Conservation (phyloP, 2,329 filamentous ascomycete species). For the Akanthomyces dipterigenus region DNA sequence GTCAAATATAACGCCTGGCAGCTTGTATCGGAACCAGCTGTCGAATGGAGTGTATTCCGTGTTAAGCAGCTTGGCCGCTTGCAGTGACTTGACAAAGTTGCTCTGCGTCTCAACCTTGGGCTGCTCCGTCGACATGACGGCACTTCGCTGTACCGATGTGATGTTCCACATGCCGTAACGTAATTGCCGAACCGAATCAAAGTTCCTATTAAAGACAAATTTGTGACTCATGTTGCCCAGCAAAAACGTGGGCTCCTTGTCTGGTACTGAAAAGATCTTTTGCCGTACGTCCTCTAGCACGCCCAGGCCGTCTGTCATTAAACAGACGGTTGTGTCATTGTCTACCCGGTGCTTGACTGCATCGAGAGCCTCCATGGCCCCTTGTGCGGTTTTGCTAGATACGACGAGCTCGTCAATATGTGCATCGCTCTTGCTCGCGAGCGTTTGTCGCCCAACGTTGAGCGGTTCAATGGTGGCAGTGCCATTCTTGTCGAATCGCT, state of each 20-base stretch:
- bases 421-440: conserved; percentile 27
- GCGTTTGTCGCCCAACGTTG: background rate
- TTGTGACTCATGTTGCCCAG: conserved; percentile 54
- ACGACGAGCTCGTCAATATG: conserved; percentile 68
- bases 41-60: conserved; percentile 27
- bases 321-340: conserved; percentile 62
- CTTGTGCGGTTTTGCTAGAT: conserved; percentile 51
- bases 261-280: conserved; percentile 60
- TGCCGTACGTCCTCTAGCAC: conserved; percentile 71
- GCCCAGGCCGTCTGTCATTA: conserved; percentile 79
- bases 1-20: conserved; percentile 71
- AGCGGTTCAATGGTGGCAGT: conserved; percentile 14
- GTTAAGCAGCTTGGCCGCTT: conserved; percentile 7
- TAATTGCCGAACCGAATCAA: conserved; percentile 33
- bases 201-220: conserved; percentile 34
- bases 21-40: conserved; percentile 63
- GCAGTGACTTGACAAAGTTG: conserved; percentile 18
- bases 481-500: conserved; percentile 16
- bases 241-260: conserved; percentile 66
- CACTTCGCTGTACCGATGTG: conserved; percentile 18
- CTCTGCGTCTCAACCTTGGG: conserved; percentile 16
- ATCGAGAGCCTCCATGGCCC: conserved; percentile 48
- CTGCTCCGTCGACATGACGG: conserved; percentile 12
- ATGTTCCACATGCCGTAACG: conserved; percentile 25
- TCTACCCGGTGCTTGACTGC: conserved; percentile 60